Base-by-base conservation (phyloP, 768 basidiomycete genomes). In the Macrolepiota dolichaula region DNA sequence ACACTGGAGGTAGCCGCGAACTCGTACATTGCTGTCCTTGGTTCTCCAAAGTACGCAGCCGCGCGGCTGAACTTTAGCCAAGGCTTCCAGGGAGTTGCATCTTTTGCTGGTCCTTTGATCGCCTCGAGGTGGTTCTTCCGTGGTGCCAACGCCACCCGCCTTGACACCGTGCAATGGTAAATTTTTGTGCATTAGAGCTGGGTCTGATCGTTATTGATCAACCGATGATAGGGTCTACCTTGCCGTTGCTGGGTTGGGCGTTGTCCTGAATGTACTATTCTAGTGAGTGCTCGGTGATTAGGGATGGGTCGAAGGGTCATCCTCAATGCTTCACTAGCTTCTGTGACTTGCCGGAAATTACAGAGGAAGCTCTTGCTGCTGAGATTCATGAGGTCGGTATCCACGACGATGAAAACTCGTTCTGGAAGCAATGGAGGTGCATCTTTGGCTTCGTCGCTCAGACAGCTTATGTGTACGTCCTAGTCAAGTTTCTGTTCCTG, bases 31-130 rank as follows among this genome's bases (percentile, higher is more conserved):
- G 73, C 88, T 17, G 85, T 89, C 37, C 74, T 89, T 53, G 87
- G 87, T 47, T 76, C 82, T 2, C 85, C 85, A 27, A 84, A 85
- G 66, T 86, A 86, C 70, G 89, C 89, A 51, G 87, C 88, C 13
- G 85, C 87, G 66, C 81, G 90, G 29, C 79, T 92, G 55, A 91
- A 90, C 70, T 88, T 91, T 71, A 88, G 87, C 62, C 91, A 92
- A 73, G 87, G 87, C 3, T 90, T 88, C 76, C 88, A 90, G 67
- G 90, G 89, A 24, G 76, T 92, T 46, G 89, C 89, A 0, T 84
- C 85, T 3, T 90, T 91, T 69, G 77, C 83, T 9, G 85, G 91
- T 2, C 89, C 90, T 19, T 79, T 91, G 65, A 91, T 91, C 66
- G 89, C 88, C 24, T 84, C 87, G 3, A 78, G 84, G 56, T 90